Evolutionary conservation across 169 alveolate species (phyloP).

Genomic region (Eimeria tenella): DNA sequence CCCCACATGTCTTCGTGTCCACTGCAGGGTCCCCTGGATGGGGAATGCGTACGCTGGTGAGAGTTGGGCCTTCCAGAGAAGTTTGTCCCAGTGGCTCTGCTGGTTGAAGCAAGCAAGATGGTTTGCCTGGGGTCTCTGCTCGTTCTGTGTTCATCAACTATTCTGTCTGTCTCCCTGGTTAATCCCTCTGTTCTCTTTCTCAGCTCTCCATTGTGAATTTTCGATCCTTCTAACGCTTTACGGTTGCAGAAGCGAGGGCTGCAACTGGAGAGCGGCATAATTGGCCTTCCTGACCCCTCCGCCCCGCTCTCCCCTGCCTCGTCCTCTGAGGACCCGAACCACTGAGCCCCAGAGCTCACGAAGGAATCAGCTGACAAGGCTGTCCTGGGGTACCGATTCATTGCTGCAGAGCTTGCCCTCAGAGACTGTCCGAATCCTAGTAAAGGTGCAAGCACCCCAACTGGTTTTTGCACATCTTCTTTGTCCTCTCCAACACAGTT

Average conservation of each 20-base stretch:
- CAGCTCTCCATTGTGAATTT: neutral
- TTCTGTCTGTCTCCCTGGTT: slow-evolving; percentile 8
- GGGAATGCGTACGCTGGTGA: neutral
- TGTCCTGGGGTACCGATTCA: slow-evolving; percentile 61
- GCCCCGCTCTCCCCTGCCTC: slow-evolving; percentile 68
- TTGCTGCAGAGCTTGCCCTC: neutral
- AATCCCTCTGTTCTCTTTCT: slow-evolving; percentile 34
- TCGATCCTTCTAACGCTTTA: slow-evolving; percentile 14
- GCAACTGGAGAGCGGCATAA: neutral
- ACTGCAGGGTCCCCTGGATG: neutral
- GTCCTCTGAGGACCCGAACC: slow-evolving; percentile 58
- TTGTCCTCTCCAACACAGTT: slow-evolving; percentile 16
- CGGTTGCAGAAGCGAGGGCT: slow-evolving; percentile 65
- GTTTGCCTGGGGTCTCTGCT: slow-evolving; percentile 3
- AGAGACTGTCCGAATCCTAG: slow-evolving; percentile 30
- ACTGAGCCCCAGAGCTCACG: slow-evolving; percentile 47
- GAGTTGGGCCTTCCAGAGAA: slow-evolving; percentile 50
- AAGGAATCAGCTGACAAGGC: slow-evolving; percentile 55
- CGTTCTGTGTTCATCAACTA: slow-evolving; percentile 27
- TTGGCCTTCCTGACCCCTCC: slow-evolving; percentile 17
- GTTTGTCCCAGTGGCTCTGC: slow-evolving; percentile 37
- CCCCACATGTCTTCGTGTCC: slow-evolving; percentile 32
- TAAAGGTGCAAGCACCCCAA: slow-evolving; percentile 41
- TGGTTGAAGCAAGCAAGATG: slow-evolving; percentile 2
- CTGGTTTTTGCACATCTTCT: slow-evolving; percentile 9